Conservation (phyloP, 208 protist genomes). For the Histomonas meleagridis region DNA sequence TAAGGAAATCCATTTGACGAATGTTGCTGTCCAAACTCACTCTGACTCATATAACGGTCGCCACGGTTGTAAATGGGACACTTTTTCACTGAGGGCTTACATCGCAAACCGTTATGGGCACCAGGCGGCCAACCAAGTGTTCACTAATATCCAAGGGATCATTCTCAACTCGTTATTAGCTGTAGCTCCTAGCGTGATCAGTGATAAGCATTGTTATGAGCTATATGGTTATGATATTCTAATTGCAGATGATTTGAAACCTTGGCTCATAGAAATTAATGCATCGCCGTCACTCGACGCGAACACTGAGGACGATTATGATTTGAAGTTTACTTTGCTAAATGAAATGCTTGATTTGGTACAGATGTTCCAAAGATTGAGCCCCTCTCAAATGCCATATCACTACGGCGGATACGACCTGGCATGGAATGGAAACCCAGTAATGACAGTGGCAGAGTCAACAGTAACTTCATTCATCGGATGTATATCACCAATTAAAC, state of each 20-base stretch:
- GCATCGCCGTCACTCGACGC: constrained; percentile 39
- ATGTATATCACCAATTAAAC: neutral
- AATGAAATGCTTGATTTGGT: constrained; percentile 43
- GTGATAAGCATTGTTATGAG: constrained; percentile 44
- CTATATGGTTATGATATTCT: constrained; percentile 51
- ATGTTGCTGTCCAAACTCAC: neutral
- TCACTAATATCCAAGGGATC: constrained; percentile 26
- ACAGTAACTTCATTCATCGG: neutral
- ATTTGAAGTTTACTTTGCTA: constrained; percentile 42
- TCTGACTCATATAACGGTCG: neutral
- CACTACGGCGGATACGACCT: neutral
- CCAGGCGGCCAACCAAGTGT: neutral
- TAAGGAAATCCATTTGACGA: constrained; percentile 37
- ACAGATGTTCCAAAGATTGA: constrained; percentile 2
- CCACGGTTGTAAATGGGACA: constrained; percentile 33
- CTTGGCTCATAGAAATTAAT: constrained; percentile 49
- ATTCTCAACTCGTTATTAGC: constrained; percentile 32
- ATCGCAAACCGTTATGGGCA: neutral
- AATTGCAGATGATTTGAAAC: constrained; percentile 40
- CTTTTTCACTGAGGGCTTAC: neutral
- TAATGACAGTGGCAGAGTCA: neutral
- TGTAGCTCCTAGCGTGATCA: neutral
- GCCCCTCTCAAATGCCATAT: neutral
- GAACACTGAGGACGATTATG: constrained; percentile 44
- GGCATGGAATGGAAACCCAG: neutral